phyloP scores from a whole-genome alignment of 2,329 filamentous ascomycete species.

The Rhinocladiella similis region DNA sequence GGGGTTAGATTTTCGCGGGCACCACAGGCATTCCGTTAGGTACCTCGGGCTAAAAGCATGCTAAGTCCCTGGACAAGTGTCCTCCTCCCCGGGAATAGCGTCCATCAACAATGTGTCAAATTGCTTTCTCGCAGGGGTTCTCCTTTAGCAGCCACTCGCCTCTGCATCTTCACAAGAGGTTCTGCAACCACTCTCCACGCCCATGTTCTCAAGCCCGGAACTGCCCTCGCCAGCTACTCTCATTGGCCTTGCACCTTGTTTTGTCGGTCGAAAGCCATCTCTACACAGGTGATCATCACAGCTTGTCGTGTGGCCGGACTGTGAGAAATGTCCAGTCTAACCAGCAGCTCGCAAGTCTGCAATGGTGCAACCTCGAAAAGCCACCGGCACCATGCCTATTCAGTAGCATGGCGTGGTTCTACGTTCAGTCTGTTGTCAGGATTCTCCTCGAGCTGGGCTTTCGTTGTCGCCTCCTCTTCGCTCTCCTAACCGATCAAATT shows the following conservation, averaged over 20 bases:
- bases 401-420: not conserved
- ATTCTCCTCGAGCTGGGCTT: not conserved
- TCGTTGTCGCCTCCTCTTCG: not conserved
- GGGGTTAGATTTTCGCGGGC: not conserved
- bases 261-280: conserved; percentile 19
- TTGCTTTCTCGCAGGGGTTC: conserved; percentile 3
- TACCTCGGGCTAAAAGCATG: not conserved
- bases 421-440: too few relatives aligned
- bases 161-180: not conserved
- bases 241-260: conserved; percentile 18
- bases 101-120: conserved; percentile 8
- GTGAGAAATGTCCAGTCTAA: not conserved
- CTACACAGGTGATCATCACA: conserved; percentile 24
- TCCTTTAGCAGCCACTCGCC: not conserved
- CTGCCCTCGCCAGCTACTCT: not conserved
- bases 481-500: not conserved
- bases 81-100: not conserved
- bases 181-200: conserved; percentile 20
- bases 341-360: not conserved
- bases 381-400: not conserved
- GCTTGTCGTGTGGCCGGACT: conserved; percentile 2
- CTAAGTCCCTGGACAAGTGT: not conserved
- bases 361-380: not conserved
- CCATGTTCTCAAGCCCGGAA: not conserved
- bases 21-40: not conserved